phyloP scores from a whole-genome alignment of 2,329 filamentous ascomycete species.

The Cordyceps cateniannulata region DNA sequence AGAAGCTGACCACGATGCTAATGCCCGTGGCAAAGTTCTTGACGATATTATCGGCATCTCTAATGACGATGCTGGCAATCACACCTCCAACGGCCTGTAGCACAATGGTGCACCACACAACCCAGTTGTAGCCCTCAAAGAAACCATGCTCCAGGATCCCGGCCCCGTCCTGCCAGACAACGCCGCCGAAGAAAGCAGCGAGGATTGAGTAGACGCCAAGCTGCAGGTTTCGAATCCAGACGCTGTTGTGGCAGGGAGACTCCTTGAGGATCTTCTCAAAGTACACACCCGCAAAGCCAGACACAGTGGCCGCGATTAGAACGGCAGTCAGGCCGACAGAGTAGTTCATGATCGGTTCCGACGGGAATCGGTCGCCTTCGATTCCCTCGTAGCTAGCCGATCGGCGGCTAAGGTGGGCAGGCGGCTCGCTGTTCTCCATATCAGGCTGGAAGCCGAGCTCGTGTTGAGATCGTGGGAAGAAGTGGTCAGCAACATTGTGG shows the following conservation, averaged over 20 bases:
- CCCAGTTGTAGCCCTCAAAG: constrained; percentile 88
- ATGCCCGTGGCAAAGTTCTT: constrained; percentile 93
- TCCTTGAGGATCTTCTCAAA: constrained; percentile 92
- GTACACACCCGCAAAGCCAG: constrained; percentile 78
- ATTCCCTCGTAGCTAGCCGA: constrained; percentile 92
- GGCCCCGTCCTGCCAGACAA: constrained; percentile 79
- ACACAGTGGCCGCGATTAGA: constrained; percentile 69
- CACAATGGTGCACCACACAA: constrained; percentile 79
- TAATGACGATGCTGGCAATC: constrained; percentile 46
- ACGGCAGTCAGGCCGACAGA: constrained; percentile 75
- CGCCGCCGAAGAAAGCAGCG: constrained; percentile 77
- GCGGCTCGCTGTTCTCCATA: constrained; percentile 24
- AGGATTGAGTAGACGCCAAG: constrained; percentile 91
- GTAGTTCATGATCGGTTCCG: constrained; percentile 60
- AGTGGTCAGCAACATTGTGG: constrained; percentile 57
- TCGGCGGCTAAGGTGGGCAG: constrained; percentile 44
- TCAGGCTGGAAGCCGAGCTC: constrained; percentile 55
- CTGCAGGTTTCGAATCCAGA: constrained; percentile 95
- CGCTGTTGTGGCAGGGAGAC: constrained; percentile 63
- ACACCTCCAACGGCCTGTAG: constrained; percentile 82
- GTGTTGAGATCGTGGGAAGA: constrained; percentile 74
- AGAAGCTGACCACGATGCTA: constrained; percentile 79
- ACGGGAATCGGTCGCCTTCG: constrained; percentile 47
- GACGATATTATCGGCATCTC: constrained; percentile 61
- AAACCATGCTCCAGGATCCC: constrained; percentile 81